Percentiles rank a stretch among this genome's conserved stretches.
Evolutionary conservation across 768 basidiomycete species (phyloP).

Genomic region (Pulveroboletus sp.): DNA sequence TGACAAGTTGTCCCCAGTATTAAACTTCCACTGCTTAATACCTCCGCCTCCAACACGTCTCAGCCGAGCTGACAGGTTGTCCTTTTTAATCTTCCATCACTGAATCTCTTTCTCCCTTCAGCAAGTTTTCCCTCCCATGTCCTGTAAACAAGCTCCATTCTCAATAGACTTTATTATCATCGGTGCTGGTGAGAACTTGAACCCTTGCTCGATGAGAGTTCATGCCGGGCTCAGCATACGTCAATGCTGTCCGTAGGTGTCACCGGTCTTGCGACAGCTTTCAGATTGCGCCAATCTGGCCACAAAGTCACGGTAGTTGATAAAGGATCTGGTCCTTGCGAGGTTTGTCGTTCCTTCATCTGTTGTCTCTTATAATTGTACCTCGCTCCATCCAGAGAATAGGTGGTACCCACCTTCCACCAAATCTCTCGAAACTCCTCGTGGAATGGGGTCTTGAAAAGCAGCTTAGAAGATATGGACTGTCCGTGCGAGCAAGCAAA

Average conservation of each 20-base stretch:
- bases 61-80: not conserved
- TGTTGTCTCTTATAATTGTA: not conserved
- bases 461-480: conserved; percentile 35
- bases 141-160: conserved; percentile 21
- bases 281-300: conserved; percentile 51
- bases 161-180: conserved; percentile 30
- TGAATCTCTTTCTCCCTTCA: not conserved
- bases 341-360: conserved; percentile 25
- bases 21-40: not conserved
- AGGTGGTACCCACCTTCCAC: conserved; percentile 47
- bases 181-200: conserved; percentile 24
- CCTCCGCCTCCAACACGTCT: not conserved
- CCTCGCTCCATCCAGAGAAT: conserved; percentile 24
- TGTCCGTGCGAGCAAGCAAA: conserved; percentile 20
- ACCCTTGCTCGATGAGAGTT: not conserved
- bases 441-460: conserved; percentile 53
- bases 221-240: not conserved
- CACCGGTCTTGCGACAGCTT: conserved; percentile 55
- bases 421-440: conserved; percentile 56
- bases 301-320: conserved; percentile 59
- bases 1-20: not conserved
- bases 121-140: conserved; percentile 9
- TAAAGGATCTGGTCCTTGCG: conserved; percentile 39
- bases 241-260: conserved; percentile 29
- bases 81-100: not conserved